phyloP scores from a whole-genome alignment of 2,329 filamentous ascomycete species.

The Botrytis squamosa region DNA sequence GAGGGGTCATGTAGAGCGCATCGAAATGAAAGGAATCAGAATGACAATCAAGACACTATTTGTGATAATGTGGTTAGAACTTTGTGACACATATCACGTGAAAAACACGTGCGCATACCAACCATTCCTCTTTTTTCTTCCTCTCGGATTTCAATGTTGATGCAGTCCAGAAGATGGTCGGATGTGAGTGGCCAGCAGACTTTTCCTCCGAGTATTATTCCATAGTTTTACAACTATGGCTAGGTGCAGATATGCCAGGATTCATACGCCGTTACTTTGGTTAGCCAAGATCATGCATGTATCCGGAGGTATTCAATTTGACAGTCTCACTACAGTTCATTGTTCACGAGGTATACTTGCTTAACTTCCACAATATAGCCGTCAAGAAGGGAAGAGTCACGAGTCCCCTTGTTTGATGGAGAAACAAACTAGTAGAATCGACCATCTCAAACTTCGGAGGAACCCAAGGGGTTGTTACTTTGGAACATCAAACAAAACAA shows the following conservation, averaged over 20 bases:
- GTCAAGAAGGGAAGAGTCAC: slow-evolving; percentile 11
- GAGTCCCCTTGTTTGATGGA: slow-evolving; percentile 11
- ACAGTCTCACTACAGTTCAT: slow-evolving; percentile 14
- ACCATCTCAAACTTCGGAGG: slow-evolving; percentile 16
- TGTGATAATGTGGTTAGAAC: not conserved
- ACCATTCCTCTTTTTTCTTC: no score
- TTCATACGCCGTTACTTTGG: slow-evolving; percentile 19
- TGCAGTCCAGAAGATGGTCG: slow-evolving; percentile 15
- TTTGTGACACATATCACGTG: not conserved
- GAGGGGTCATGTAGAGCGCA: not conserved
- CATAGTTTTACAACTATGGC: slow-evolving; percentile 19
- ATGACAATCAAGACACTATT: not conserved
- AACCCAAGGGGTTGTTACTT: slow-evolving; percentile 17
- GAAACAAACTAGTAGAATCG: slow-evolving; percentile 4
- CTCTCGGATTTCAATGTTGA: not conserved
- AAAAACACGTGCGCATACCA: not conserved
- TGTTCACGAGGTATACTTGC: slow-evolving; percentile 8
- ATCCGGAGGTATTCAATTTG: slow-evolving; percentile 19
- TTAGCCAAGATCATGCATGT: slow-evolving; percentile 23
- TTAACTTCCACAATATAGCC: slow-evolving; percentile 15
- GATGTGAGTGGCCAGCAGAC: slow-evolving; percentile 4
- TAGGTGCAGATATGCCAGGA: slow-evolving; percentile 20
- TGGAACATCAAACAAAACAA: slow-evolving; percentile 11
- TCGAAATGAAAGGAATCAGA: not conserved
- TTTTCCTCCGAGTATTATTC: slow-evolving; percentile 19